Base-by-base conservation (phyloP, 2,329 filamentous ascomycete species). In the Fusarium sambucinum region DNA sequence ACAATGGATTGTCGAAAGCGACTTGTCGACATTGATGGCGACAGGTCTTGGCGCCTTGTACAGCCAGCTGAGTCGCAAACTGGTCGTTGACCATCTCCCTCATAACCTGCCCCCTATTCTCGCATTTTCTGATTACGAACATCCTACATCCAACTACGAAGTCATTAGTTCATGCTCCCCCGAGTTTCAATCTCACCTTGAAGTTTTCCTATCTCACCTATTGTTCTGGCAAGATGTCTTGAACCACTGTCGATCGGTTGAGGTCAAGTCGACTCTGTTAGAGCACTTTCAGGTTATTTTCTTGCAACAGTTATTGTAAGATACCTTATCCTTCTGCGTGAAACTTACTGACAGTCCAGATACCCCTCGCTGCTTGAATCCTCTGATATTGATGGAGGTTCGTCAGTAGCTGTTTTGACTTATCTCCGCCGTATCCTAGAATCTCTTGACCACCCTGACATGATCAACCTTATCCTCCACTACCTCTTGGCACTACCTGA, bases 261-360 rank as follows among this genome's bases (percentile, higher is more conserved):
- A 98, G 76, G 93, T 99, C 71, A 96, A 95, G 77, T 93, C 93
- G 70, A 97, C 94, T 1, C 83, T 99, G 51, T 85, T 99, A 32
- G 96, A 99, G 77, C 96, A 99, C 79, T 99, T 99, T 75, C 94
- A 97, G 77, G 92, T 98, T 71, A 89, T 99, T 33, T 99, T 99
- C 77, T 83, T 99, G 53, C 93, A 97, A 78, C 96, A 99, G 78
- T 83, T 99, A 74, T 82, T 99, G 88, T 98, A 80, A 76, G 90
- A 81, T 17, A n/a, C 2, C 11, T 10, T 16, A 11, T 17, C 21
- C 3, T 16, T 37, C 17, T 1, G 8, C 13, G 4, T 4, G 11
- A 42, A 3, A 2, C 8, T 8, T 27, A 5, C 69, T 69, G 41
- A 74, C 59, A 30, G 4, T 7, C 8, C 71, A 96, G 93, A 81